Evolutionary conservation across 305 asterid genomes (phyloP), one percentile per base, ranked within the genome.

Genomic region (Plantago lanceolata): DNA sequence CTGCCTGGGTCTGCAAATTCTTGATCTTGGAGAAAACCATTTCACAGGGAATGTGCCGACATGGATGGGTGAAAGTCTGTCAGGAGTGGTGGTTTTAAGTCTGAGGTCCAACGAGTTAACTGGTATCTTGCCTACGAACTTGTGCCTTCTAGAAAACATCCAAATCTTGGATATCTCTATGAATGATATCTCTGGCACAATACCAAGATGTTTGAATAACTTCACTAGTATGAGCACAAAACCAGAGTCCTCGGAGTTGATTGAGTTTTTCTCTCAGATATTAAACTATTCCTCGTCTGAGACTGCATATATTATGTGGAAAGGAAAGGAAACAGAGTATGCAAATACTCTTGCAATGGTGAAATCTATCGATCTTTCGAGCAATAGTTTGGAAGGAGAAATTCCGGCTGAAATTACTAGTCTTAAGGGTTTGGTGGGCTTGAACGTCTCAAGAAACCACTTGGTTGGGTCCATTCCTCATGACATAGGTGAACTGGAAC

Each of bases 371-470:
- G 74, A 75, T 64, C 73, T 71, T 43, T 75, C 76, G 26, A 71
- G 63, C 54, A 75, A 75, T 65, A 55, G 57, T 18, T 54, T 75
- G 48, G 56, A n/a, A 6, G 80, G 80, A 13, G 59, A 55, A 44
- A 44, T 74, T 20, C 73, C 73, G 0, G 0, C 11, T 12, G 74
- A 63, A 63, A 53, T 75, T 43, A 59, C 74, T 8, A 43, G 15
- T 59, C 76, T 75, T 48, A 64, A 28, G 13, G 67, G 64, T 4
- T 48, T 75, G 13, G 40, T 67, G 3, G 68, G 62, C 26, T 48
- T 77, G 57, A 73, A 77, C 66, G 68, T 77, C 21, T 77, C 81
- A 11, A 59, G 68, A 0, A 77, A 77, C 68, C 16, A 59, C 0
- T 64, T 77, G 51, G 64, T 63, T 1, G 51, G 81, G 51, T 35